These are phyloP conservation scores for Mycena galopus DNA, from an alignment of 768 basidiomycete genomes.

Conservation along the genomic window DNA sequence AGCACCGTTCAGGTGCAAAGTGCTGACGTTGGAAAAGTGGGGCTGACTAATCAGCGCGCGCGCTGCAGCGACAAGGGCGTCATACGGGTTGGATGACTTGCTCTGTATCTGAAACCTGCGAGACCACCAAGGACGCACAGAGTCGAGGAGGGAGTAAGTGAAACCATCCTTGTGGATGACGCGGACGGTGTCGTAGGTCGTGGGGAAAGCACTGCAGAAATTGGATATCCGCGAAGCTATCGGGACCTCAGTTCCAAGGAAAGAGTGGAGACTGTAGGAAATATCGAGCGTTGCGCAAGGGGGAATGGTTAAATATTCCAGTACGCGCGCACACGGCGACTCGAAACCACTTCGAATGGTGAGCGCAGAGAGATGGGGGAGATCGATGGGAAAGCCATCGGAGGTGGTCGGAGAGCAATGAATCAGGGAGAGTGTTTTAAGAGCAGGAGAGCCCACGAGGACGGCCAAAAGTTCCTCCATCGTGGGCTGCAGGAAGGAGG, in stretches of 20 bases:
- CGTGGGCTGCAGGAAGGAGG: conserved; percentile 12
- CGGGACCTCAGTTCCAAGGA: neutral
- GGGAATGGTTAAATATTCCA: no score
- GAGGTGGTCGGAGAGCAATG: conserved; percentile 12
- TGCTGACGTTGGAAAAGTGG: conserved; percentile 16
- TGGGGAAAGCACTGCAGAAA: neutral
- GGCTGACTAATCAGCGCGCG: neutral
- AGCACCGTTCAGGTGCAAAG: conserved; percentile 17
- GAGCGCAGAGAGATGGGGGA: conserved; percentile 22
- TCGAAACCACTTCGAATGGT: no score
- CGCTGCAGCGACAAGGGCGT: conserved; percentile 1
- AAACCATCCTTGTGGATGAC: conserved; percentile 10
- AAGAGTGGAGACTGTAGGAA: neutral
- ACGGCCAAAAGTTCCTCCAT: conserved; percentile 23
- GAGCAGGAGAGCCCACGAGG: conserved; percentile 21
- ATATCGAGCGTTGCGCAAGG: neutral
- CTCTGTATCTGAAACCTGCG: conserved; percentile 10
- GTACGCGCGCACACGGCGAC: no score
- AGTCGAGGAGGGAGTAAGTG: conserved; percentile 11
- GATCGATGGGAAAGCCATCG: conserved; percentile 22
- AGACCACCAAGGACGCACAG: conserved; percentile 12
- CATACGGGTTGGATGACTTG: no score
- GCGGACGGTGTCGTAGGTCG: conserved; percentile 17
- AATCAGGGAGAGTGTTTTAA: conserved; percentile 23
- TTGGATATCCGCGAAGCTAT: neutral